A percentile compares a stretch with the other conserved stretches of the same genome.
phyloP scores from a whole-genome alignment of 345 rosid species.

The sweet orange (Citrus sinensis) region DNA sequence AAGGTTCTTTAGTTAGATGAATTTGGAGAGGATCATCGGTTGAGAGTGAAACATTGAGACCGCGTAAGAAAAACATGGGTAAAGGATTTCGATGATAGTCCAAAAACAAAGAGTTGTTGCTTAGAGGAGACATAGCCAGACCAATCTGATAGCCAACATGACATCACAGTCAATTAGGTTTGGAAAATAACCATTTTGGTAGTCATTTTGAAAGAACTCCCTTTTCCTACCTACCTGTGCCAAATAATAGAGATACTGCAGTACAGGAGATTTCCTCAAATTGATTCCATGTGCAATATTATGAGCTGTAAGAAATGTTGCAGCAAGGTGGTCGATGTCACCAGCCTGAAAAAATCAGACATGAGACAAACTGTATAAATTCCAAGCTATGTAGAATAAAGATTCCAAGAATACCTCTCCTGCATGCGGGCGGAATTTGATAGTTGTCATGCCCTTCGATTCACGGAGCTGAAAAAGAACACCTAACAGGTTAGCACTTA shows the following conservation, averaged over 20 bases:
- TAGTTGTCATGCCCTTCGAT: slow-evolving; percentile 97
- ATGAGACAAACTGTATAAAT: slow-evolving; percentile 7
- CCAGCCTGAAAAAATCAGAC: slow-evolving; percentile 71
- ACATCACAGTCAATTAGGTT: slow-evolving; percentile 18
- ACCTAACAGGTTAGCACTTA: slow-evolving; percentile 15
- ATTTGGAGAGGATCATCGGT: slow-evolving; percentile 99
- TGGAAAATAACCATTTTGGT: background rate
- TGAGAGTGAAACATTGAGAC: slow-evolving; percentile 95
- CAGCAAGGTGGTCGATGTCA: slow-evolving; percentile 98
- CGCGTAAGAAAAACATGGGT: slow-evolving; percentile 87
- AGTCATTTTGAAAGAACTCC: background rate
- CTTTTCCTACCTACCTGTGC: slow-evolving; percentile 63
- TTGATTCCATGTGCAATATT: slow-evolving; percentile 98
- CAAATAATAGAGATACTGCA: slow-evolving; percentile 93
- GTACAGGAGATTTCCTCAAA: slow-evolving; percentile 98
- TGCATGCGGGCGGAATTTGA: slow-evolving; percentile 91
- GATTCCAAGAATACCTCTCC: slow-evolving; percentile 66
- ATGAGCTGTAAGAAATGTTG: slow-evolving; percentile 88
- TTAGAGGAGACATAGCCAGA: slow-evolving; percentile 97
- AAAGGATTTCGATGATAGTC: slow-evolving; percentile 96
- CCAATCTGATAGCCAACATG: slow-evolving; percentile 64
- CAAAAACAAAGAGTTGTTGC: slow-evolving; percentile 95
- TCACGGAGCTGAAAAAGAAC: slow-evolving; percentile 80
- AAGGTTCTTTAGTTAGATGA: slow-evolving; percentile 94
- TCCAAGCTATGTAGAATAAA: background rate